Conservation (phyloP, 192 early-diverging fungal genomes). For the Rhizophagus clarus region DNA sequence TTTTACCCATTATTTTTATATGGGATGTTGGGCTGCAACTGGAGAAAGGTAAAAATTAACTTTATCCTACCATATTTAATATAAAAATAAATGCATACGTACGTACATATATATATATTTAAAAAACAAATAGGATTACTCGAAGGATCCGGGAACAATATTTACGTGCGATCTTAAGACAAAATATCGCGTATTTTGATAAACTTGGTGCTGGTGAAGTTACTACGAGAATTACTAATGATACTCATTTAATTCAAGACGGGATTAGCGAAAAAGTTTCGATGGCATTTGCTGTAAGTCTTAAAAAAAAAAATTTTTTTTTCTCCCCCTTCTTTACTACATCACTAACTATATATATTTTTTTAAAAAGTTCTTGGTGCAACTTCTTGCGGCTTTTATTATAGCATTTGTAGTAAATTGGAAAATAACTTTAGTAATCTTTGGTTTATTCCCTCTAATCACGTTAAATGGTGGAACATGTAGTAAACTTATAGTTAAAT, state of each 20-base stretch:
- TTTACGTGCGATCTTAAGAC: slow-evolving; percentile 76
- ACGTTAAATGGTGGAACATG: slow-evolving; percentile 65
- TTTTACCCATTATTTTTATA: background rate
- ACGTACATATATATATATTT: too few relatives aligned
- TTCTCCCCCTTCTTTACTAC: background rate
- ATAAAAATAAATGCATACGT: too few relatives aligned
- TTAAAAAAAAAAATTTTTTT: background rate
- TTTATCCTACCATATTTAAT: too few relatives aligned
- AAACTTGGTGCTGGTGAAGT: slow-evolving; percentile 72
- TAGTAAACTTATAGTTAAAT: slow-evolving; percentile 50
- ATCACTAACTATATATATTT: background rate
- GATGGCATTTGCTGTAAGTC: slow-evolving; percentile 49
- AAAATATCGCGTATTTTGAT: slow-evolving; percentile 92
- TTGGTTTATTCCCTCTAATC: slow-evolving; percentile 72
- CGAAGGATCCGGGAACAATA: slow-evolving; percentile 77
- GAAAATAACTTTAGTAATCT: slow-evolving; percentile 64
- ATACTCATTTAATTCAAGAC: slow-evolving; percentile 89
- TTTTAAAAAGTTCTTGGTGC: slow-evolving; percentile 35
- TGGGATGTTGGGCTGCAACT: background rate
- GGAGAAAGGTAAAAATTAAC: background rate
- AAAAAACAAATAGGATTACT: slow-evolving; percentile 33
- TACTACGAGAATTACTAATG: slow-evolving; percentile 83
- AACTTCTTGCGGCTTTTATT: slow-evolving; percentile 68
- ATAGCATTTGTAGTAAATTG: slow-evolving; percentile 62
- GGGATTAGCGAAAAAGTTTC: slow-evolving; percentile 85